These are phyloP conservation scores for Sclerotinia borealis DNA, from an alignment of 2,329 filamentous ascomycete genomes.

Conservation along the genomic window DNA sequence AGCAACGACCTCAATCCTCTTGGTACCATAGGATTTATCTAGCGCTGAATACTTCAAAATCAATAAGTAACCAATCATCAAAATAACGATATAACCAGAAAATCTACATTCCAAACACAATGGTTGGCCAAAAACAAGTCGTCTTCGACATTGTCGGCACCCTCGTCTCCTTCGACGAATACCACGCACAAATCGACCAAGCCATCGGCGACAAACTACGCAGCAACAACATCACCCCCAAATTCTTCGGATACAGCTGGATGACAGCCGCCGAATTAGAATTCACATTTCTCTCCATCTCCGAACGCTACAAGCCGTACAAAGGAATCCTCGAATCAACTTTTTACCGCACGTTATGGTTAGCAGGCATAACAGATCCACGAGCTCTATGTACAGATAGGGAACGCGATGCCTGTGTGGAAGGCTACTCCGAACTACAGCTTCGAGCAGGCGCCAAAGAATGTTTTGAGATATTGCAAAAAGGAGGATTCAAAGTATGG, in stretches of 20 bases:
- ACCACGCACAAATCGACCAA: slow-evolving; percentile 37
- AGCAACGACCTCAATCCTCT: not conserved
- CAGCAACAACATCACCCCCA: slow-evolving; percentile 36
- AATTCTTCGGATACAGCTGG: slow-evolving; percentile 42
- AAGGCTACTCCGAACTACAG: slow-evolving; percentile 34
- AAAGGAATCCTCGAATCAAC: slow-evolving; percentile 38
- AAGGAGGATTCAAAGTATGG: slow-evolving; percentile 45
- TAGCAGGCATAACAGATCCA: slow-evolving; percentile 40
- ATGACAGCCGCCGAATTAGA: slow-evolving; percentile 42
- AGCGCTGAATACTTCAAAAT: not conserved
- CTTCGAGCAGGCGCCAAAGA: slow-evolving; percentile 37
- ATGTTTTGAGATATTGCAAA: slow-evolving; percentile 39
- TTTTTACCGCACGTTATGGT: slow-evolving; percentile 44
- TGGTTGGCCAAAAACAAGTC: slow-evolving; percentile 35
- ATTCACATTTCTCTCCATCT: slow-evolving; percentile 44
- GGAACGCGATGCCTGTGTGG: slow-evolving; percentile 37
- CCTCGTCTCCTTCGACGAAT: slow-evolving; percentile 40
- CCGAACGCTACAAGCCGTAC: slow-evolving; percentile 39
- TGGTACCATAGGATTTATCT: not conserved
- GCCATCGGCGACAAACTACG: slow-evolving; percentile 39
- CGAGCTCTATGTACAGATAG: slow-evolving; percentile 37
- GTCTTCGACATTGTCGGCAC: slow-evolving; percentile 49
- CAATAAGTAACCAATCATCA: not conserved
- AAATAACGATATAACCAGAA: not conserved
- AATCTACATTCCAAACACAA: not conserved